A percentile compares a stretch with the other conserved stretches of the same genome.
These are phyloP conservation scores for Omphalotus guepiniiformis DNA, from an alignment of 768 basidiomycete species.

Conservation along the genomic window DNA sequence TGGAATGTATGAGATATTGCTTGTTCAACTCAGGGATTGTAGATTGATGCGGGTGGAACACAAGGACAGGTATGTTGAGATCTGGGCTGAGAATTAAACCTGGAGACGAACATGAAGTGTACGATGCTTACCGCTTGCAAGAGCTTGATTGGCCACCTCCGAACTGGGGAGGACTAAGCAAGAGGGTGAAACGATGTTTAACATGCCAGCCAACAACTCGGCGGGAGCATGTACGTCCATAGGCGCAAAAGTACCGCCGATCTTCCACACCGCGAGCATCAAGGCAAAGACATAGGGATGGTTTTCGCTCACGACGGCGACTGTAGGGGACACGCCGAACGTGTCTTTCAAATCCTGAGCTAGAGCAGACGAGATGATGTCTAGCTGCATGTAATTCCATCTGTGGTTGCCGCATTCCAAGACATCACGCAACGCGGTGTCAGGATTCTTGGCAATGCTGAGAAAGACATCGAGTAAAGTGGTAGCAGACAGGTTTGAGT, in stretches of 20 bases:
- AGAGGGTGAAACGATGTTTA: conserved; percentile 25
- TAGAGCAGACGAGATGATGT: conserved; percentile 27
- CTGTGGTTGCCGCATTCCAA: conserved; percentile 26
- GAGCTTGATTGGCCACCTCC: conserved; percentile 17
- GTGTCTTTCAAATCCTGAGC: conserved; percentile 22
- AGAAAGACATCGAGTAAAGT: too few species aligned
- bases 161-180: conserved; percentile 21
- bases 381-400: conserved; percentile 31
- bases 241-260: conserved; percentile 28
- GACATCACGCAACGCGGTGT: conserved; percentile 9
- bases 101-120: background rate
- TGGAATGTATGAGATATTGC: too few species aligned
- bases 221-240: conserved; percentile 28
- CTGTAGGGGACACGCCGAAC: conserved; percentile 23
- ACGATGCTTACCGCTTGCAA: conserved; percentile 19
- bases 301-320: conserved; percentile 32
- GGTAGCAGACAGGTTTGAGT: too few species aligned
- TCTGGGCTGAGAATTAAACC: conserved; percentile 8
- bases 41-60: conserved; percentile 21
- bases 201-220: conserved; percentile 28
- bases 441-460: too few species aligned
- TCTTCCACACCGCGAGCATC: conserved; percentile 30
- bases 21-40: too few species aligned
- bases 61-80: conserved; percentile 13
- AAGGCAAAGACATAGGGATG: conserved; percentile 29